phyloP scores from a whole-genome alignment of 1,284 basidiomycete species.

The Ceratobasidium sp. region DNA sequence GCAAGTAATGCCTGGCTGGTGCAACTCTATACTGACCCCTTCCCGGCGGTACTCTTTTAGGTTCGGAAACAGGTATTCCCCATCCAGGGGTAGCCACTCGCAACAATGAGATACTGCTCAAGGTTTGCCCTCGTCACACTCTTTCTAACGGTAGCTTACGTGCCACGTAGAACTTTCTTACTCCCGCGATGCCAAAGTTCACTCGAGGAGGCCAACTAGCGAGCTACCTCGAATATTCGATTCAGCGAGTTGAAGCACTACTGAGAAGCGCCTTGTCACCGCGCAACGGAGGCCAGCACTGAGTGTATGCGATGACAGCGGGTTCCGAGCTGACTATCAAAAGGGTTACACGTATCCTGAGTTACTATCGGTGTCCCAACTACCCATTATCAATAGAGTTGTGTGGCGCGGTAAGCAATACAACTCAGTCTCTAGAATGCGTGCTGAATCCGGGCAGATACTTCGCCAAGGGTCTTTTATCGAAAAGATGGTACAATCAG shows the following conservation, averaged over 20 bases:
- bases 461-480: constrained; percentile 64
- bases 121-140: not conserved
- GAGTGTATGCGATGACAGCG: not conserved
- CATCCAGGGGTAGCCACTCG: not conserved
- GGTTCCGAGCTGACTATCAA: not conserved
- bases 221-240: not conserved
- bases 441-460: no score
- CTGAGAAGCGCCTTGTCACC: not conserved
- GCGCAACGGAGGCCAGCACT: not conserved
- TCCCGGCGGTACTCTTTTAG: constrained; percentile 2
- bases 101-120: constrained; percentile 12
- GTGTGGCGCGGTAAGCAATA: constrained; percentile 44
- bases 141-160: not conserved
- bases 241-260: not conserved
- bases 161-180: not conserved
- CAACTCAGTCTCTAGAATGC: not conserved
- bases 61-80: constrained; percentile 1
- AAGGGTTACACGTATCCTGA: constrained; percentile 38
- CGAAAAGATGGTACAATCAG: constrained; percentile 55
- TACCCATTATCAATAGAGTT: constrained; percentile 42
- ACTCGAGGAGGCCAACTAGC: constrained; percentile 17
- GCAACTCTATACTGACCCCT: not conserved
- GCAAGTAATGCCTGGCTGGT: not conserved
- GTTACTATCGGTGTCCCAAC: constrained; percentile 38
- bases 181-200: constrained; percentile 9